Base-by-base conservation (phyloP, 2,329 filamentous ascomycete genomes). In the Dothistroma septosporum region DNA sequence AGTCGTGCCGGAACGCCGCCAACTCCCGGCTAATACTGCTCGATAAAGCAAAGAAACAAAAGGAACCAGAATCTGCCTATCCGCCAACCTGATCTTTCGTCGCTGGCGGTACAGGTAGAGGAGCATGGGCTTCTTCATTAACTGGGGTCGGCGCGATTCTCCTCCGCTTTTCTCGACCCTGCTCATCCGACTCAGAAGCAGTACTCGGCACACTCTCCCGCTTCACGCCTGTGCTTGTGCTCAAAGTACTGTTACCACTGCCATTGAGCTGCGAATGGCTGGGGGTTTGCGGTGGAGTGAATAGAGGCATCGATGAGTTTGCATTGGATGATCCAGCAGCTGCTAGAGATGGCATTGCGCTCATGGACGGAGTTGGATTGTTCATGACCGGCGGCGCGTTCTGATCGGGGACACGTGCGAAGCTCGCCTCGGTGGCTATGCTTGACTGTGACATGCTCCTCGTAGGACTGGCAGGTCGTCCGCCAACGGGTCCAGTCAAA, bases 281-380 rank as follows among this genome's bases (percentile, higher is more conserved):
- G 6, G 93, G 93, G 2, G 93, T 97, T 74, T 96, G 89, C 0
- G 93, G 94, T 2, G 94, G 93, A 8, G 93, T 97, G 41, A 90
- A 91, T 69, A 96, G 85, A 0, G 92, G 90, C 48, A 95, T 78
- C 4, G 76, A 57, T 8, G 58, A 58, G 21, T 31, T 58, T 6
- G 58, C 55, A 31, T 58, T 61, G 1, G 61, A 61, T 4, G 69
- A 70, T 9, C 70, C 71, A 9, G 71, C 72, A 1, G 76, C 76
- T 21, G 76, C 70, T n/a, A 71, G 65, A 5, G 72, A 71, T 6
- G 74, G 73, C 14, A 74, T 57, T 9, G 69, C 66, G 32, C 68
- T 71, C 66, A 73, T 67, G 32, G 67, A 70, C 4, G 70, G 71
- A 2, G 72, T 75, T 11, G 72, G 71, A 44, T 72, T 68, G 59